A percentile compares a stretch with the other conserved stretches of the same genome.
phyloP scores from a whole-genome alignment of 176 grass and related monocot genomes.

The Calamus simplicifolius region DNA sequence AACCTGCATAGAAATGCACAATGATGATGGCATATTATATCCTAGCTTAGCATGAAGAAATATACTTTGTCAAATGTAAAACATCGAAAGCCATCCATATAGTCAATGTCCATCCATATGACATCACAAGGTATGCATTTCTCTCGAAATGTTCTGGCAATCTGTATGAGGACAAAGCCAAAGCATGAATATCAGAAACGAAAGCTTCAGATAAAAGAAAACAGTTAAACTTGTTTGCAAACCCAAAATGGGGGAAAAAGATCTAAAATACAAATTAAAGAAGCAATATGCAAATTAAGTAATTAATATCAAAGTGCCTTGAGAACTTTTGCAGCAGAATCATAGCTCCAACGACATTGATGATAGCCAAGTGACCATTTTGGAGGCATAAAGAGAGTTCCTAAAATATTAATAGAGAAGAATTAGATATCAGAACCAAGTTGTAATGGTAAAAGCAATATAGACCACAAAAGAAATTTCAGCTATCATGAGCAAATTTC shows the following conservation, averaged over 20 bases:
- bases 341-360: conserved; percentile 96
- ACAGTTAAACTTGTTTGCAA: too few relatives aligned
- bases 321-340: conserved; percentile 70
- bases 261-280: not conserved
- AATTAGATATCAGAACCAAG: not conserved
- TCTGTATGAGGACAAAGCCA: conserved; percentile 36
- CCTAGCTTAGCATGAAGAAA: conserved; percentile 1
- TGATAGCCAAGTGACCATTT: conserved; percentile 97
- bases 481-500: too few relatives aligned
- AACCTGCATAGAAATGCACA: too few relatives aligned
- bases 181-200: not conserved
- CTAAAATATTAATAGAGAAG: conserved; percentile 25
- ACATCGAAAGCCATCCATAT: conserved; percentile 97
- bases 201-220: too few relatives aligned
- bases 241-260: too few relatives aligned
- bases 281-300: not conserved
- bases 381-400: conserved; percentile 85
- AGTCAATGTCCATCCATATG: conserved; percentile 98
- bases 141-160: conserved; percentile 78
- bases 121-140: conserved; percentile 96
- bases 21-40: not conserved
- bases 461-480: too few relatives aligned
- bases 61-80: conserved; percentile 85
- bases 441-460: not conserved
- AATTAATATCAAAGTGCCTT: conserved; percentile 39